Evolutionary conservation across 805 yeast genomes (phyloP).

Genomic region (Candida verbasci): DNA sequence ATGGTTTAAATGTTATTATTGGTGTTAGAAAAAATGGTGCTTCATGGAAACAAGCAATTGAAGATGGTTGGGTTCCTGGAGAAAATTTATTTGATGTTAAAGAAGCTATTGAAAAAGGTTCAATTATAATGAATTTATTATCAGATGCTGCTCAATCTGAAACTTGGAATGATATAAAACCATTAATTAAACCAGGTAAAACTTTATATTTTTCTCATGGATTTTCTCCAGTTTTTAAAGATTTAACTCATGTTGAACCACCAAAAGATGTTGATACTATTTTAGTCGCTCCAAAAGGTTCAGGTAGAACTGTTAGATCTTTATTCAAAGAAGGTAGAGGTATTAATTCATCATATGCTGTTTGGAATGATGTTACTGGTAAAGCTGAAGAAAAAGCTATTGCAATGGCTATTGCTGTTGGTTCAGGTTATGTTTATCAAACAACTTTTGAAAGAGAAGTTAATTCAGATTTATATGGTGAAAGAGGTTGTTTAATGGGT

Average conservation of each 20-base stretch:
- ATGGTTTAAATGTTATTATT: constrained; percentile 93
- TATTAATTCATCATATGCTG: constrained; percentile 99
- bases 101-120: constrained; percentile 91
- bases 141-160: constrained; percentile 99
- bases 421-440: constrained; percentile 99
- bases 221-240: constrained; percentile 98
- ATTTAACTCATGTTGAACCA: constrained; percentile 92
- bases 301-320: constrained; percentile 99
- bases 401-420: constrained; percentile 98
- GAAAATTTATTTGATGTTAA: constrained; percentile 92
- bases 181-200: constrained; percentile 93
- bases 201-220: constrained; percentile 99
- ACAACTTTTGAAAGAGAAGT: constrained; percentile 99
- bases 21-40: constrained; percentile 99
- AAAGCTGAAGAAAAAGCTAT: constrained; percentile 98
- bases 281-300: constrained; percentile 99
- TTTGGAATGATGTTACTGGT: constrained; percentile 99
- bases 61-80: constrained; percentile 99
- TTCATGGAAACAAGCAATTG: constrained; percentile 99
- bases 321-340: constrained; percentile 99
- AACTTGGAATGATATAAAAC: constrained; percentile 87
- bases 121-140: constrained; percentile 93
- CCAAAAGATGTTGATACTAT: constrained; percentile 95
- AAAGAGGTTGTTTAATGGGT: constrained; percentile 99
- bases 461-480: constrained; percentile 98